Conservation (phyloP, 176 grass and related monocot species). For the Pontederia crassipes region DNA sequence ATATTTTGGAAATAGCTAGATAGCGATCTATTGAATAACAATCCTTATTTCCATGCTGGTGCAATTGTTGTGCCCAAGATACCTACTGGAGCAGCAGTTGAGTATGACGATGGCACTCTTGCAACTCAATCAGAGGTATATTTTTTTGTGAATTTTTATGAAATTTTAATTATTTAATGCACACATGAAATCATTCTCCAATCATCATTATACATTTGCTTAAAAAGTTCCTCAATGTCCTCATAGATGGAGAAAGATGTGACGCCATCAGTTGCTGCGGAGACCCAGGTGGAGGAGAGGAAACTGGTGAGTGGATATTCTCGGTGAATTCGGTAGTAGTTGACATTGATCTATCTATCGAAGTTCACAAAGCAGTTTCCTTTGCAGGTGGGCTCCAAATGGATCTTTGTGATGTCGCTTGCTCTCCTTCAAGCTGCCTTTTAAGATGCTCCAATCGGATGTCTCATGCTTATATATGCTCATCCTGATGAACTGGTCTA, state of each 20-base stretch:
- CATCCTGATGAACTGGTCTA: too few relatives aligned
- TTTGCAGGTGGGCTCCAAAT: background rate
- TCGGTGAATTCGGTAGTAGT: background rate
- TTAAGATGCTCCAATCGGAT: background rate
- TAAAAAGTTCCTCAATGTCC: too few relatives aligned
- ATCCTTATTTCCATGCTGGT: conserved; percentile 13
- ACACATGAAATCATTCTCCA: background rate
- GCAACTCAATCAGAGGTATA: background rate
- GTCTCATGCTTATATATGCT: too few relatives aligned
- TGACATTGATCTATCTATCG: too few relatives aligned
- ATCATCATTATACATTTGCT: too few relatives aligned
- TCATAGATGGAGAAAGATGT: background rate
- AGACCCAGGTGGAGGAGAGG: background rate
- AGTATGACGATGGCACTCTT: background rate
- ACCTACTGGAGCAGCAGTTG: background rate
- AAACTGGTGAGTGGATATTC: background rate
- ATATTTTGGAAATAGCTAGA: conserved; percentile 6
- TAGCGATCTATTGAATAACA: conserved; percentile 10
- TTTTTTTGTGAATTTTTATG: background rate
- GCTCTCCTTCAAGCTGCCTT: background rate
- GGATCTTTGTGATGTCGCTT: conserved; percentile 1
- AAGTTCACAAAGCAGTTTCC: background rate
- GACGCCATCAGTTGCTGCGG: background rate
- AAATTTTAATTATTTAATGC: background rate
- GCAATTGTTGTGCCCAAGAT: background rate